Evolutionary conservation across 2,329 filamentous ascomycete species (phyloP), one percentile per base, ranked within the genome.

Genomic region (Cercospora sp.): DNA sequence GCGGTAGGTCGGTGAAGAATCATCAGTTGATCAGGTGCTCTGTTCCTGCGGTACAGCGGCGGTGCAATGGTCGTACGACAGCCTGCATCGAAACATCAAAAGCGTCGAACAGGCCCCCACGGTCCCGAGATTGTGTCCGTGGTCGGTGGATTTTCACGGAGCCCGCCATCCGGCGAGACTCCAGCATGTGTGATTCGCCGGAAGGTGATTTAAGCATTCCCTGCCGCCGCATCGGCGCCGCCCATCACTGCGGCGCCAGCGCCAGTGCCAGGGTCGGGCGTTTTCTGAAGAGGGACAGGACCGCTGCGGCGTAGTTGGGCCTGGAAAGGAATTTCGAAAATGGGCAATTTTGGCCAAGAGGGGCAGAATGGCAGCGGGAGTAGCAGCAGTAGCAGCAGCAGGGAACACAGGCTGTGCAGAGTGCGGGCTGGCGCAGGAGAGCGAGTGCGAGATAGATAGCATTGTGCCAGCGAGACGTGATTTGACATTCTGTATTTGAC

Each of bases 151-250:
- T 36, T 36, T 28, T 7, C 48, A 33, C 20, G 31, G 26, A 36
- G 60, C 26, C 55, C 30, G 31, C 55, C 28, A 20, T 55, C 61
- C 61, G 61, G 28, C 28, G 45, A 53, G 16, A 23, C 28, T 33
- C 31, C 33, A 36, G 31, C 20, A 7, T 6, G 2, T n/a, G 20
- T 64, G 51, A 64, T 64, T 64, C 30, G 62, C 31, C 45, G 13
- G 18, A 23, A 6, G 40, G 28, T 2, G n/a, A 26, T 60, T 40
- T 65, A 65, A 65, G 40, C 63, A 42, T 60, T 28, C 40, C 45
- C 59, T 65, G 57, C 63, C 40, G 63, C 33, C 53, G 53, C 23
- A 40, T 53, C 55, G 55, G 18, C 42, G 31, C 45, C 61, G 61
- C 45, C 51, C 64, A 40, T 40, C 42, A 61, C 16, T 26, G 58